phyloP scores from a whole-genome alignment of 176 grass and related monocot species.

The Ensete glaucum region DNA sequence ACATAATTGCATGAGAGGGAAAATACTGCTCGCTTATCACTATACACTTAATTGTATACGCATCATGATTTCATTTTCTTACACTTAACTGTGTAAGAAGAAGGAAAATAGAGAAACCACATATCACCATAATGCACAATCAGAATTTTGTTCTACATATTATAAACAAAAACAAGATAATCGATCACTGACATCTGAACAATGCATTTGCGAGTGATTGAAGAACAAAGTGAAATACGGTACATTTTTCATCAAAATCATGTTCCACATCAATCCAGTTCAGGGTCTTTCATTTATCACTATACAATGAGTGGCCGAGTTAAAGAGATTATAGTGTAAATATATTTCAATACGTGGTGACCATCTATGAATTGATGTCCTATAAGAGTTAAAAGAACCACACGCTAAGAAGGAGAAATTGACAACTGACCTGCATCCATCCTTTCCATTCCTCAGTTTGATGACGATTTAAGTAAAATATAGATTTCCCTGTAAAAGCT shows the following conservation, averaged over 20 bases:
- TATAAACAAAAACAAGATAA: neutral
- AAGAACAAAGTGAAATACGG: too few species aligned
- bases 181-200: neutral
- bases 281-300: too few species aligned
- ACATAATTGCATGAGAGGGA: too few species aligned
- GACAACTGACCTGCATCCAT: conserved; percentile 65
- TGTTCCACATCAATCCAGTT: too few species aligned
- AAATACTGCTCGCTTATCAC: too few species aligned
- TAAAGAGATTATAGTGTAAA: neutral
- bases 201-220: too few species aligned
- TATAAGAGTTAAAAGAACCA: neutral
- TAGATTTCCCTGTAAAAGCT: conserved; percentile 54
- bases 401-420: neutral
- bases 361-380: neutral
- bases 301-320: neutral
- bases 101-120: neutral
- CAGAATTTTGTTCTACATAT: neutral
- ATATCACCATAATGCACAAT: neutral
- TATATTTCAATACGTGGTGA: neutral
- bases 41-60: too few species aligned
- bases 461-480: conserved; percentile 69
- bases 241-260: too few species aligned
- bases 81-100: neutral
- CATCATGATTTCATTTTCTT: too few species aligned
- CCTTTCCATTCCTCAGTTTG: conserved; percentile 94